Evolutionary conservation across 2,329 filamentous ascomycete species (phyloP).

Genomic region (Ophiostoma ulmi): DNA sequence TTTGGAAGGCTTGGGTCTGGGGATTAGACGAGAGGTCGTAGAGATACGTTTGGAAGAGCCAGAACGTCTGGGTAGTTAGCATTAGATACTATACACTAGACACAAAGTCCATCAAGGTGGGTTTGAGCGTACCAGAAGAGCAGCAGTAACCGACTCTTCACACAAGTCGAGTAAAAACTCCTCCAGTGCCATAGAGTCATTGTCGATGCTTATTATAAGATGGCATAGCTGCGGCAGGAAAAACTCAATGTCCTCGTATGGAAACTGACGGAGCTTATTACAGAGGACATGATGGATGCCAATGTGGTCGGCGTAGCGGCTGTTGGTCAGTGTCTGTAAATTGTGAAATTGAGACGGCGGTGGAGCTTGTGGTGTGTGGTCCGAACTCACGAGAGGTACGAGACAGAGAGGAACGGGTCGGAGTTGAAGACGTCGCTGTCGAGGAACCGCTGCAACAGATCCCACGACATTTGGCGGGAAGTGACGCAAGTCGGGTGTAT

Average conservation of each 20-base stretch:
- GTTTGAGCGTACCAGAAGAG: conserved; percentile 61
- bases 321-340: conserved; percentile 34
- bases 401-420: conserved; percentile 81
- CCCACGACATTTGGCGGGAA: conserved; percentile 61
- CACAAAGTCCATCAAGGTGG: neutral
- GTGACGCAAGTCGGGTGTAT: conserved; percentile 28
- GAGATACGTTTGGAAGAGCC: conserved; percentile 84
- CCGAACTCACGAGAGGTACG: conserved; percentile 69
- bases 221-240: conserved; percentile 85
- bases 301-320: conserved; percentile 83
- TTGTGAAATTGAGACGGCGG: conserved; percentile 3
- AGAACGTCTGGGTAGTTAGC: conserved; percentile 62
- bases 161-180: conserved; percentile 82
- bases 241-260: conserved; percentile 89
- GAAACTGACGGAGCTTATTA: conserved; percentile 82
- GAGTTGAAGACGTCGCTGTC: conserved; percentile 92
- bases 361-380: conserved; percentile 15
- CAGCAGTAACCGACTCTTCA: conserved; percentile 80
- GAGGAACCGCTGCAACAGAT: conserved; percentile 83
- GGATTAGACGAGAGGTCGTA: conserved; percentile 73
- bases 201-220: conserved; percentile 80
- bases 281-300: conserved; percentile 86
- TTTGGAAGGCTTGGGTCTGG: conserved; percentile 72
- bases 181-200: conserved; percentile 86
- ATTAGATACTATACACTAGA: neutral